phyloP scores from a whole-genome alignment of 495 filamentous ascomycete species.

The Schizothecium vesticola region DNA sequence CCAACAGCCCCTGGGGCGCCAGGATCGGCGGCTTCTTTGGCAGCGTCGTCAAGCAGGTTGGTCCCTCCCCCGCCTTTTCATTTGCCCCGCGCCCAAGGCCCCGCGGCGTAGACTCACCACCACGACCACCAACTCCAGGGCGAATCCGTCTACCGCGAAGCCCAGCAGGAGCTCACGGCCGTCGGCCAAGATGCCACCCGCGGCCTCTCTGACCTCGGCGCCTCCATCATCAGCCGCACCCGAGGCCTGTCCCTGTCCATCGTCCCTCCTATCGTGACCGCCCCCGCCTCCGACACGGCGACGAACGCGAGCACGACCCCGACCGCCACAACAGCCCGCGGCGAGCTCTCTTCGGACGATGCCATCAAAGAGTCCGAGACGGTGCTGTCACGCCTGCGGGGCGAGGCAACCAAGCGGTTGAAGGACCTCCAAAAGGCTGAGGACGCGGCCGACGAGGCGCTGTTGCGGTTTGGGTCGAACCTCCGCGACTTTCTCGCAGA shows the following conservation, averaged over 20 bases:
- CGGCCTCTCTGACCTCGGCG: constrained; percentile 69
- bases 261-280: constrained; percentile 14
- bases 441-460: constrained; percentile 94
- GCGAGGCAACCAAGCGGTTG: constrained; percentile 75
- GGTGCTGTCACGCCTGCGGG: constrained; percentile 75
- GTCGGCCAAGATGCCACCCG: constrained; percentile 77
- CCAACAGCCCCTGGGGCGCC: constrained; percentile 83
- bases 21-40: constrained; percentile 83
- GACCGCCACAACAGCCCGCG: constrained; percentile 33
- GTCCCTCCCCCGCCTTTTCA: constrained; percentile 9
- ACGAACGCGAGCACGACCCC: constrained; percentile 24
- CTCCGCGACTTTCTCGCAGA: constrained; percentile 87
- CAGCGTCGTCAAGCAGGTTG: constrained; percentile 80
- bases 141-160: constrained; percentile 78
- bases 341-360: constrained; percentile 43
- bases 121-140: constrained; percentile 47
- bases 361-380: constrained; percentile 61
- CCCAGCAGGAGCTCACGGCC: constrained; percentile 70
- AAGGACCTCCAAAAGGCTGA: constrained; percentile 92
- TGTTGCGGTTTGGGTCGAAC: constrained; percentile 87
- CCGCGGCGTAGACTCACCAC: not conserved
- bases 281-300: constrained; percentile 6
- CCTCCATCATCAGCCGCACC: constrained; percentile 64
- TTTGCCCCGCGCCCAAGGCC: not conserved
- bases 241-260: constrained; percentile 64